Conservation (phyloP, 441 rosid genomes). For the Erysimum pusillum region DNA sequence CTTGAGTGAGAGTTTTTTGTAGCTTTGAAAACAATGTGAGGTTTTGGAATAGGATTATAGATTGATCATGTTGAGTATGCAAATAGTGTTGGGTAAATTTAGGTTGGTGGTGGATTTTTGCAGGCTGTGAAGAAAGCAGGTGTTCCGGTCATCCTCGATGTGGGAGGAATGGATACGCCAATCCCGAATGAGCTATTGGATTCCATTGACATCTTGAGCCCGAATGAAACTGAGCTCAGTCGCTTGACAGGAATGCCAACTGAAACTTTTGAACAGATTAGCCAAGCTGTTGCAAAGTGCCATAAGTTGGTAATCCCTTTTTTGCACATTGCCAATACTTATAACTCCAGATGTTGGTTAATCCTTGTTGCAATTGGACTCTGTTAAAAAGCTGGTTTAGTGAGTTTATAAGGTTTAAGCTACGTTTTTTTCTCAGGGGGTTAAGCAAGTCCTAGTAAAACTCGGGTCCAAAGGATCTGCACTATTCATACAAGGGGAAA, state of each 20-base stretch:
- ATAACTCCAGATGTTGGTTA: neutral
- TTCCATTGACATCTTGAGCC: conserved; percentile 79
- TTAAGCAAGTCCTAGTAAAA: conserved; percentile 81
- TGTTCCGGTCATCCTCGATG: conserved; percentile 89
- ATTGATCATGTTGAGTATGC: conserved; percentile 10
- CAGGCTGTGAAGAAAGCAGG: conserved; percentile 86
- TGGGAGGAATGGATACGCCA: conserved; percentile 94
- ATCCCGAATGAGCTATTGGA: conserved; percentile 67
- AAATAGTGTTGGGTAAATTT: neutral
- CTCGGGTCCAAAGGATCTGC: conserved; percentile 92
- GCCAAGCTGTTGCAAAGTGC: conserved; percentile 69
- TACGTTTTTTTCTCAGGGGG: conserved; percentile 64
- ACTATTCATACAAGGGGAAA: conserved; percentile 71
- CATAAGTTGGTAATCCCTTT: conserved; percentile 66
- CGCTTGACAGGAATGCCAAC: conserved; percentile 87
- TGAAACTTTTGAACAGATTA: conserved; percentile 75
- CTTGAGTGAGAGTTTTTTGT: conserved; percentile 8
- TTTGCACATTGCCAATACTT: neutral
- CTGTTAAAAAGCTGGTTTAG: neutral
- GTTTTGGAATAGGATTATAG: neutral
- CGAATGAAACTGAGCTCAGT: conserved; percentile 86
- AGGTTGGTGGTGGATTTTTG: conserved; percentile 30
- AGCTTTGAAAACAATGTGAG: neutral
- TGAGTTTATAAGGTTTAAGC: conserved; percentile 30
- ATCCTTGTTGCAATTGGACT: neutral